A percentile compares a stretch with the other conserved stretches of the same genome.
Evolutionary conservation across 768 basidiomycete genomes (phyloP).

Genomic region (Rhizopogon sp.): DNA sequence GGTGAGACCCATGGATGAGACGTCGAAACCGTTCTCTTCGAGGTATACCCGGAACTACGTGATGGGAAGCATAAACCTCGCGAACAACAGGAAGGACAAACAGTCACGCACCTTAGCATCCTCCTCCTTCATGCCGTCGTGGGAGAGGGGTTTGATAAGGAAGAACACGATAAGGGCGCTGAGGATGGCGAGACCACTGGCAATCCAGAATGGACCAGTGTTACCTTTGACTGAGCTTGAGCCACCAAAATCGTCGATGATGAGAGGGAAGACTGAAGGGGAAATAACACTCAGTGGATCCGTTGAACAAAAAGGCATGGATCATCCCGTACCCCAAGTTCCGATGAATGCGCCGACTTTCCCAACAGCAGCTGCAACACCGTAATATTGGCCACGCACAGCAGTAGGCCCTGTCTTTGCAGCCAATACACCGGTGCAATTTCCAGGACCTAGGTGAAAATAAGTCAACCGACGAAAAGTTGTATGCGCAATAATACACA

Average conservation of each 20-base stretch:
- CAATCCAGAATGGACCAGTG: slow-evolving; percentile 87
- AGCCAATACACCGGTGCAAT: slow-evolving; percentile 81
- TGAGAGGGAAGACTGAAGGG: slow-evolving; percentile 54
- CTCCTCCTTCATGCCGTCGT: slow-evolving; percentile 77
- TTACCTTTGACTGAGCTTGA: slow-evolving; percentile 47
- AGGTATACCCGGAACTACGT: slow-evolving; percentile 81
- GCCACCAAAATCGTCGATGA: slow-evolving; percentile 66
- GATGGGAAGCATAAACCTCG: not conserved
- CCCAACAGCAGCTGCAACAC: slow-evolving; percentile 79
- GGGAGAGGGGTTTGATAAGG: slow-evolving; percentile 67
- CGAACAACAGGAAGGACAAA: not conserved
- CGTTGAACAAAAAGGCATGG: not conserved
- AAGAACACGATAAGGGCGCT: slow-evolving; percentile 70
- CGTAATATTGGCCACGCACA: slow-evolving; percentile 82
- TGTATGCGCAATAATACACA: slow-evolving; percentile 6
- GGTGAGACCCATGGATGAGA: slow-evolving; percentile 59
- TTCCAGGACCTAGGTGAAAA: slow-evolving; percentile 59
- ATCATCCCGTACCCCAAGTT: slow-evolving; percentile 58
- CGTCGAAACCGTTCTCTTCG: slow-evolving; percentile 74
- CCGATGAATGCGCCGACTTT: slow-evolving; percentile 83
- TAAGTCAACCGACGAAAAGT: slow-evolving; percentile 1
- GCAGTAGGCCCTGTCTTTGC: slow-evolving; percentile 84
- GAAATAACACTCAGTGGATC: not conserved
- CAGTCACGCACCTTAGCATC: slow-evolving; percentile 51
- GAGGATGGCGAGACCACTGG: slow-evolving; percentile 76